Percentiles rank a stretch among this genome's conserved stretches.
Conservation (phyloP, 2,329 filamentous ascomycete genomes). For the Botrytis cinerea region DNA sequence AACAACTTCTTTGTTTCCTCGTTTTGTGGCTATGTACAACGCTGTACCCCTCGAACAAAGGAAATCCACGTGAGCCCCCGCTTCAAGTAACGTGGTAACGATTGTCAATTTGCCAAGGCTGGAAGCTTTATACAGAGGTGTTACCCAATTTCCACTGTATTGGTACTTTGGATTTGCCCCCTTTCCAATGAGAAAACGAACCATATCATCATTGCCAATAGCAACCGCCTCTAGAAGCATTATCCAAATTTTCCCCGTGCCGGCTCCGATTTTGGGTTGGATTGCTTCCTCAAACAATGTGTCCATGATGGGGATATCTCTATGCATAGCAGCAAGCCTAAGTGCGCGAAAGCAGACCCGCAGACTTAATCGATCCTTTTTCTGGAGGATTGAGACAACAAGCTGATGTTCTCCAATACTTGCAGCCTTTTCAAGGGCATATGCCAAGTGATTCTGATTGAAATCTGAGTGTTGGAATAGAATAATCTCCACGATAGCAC, state of each 20-base stretch:
- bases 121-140: background rate
- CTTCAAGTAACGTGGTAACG: background rate
- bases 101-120: background rate
- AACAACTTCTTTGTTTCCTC: conserved; percentile 35
- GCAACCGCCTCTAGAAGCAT: too few relatives aligned
- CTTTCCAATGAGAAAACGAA: background rate
- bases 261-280: background rate
- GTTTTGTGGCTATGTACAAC: rapidly evolving
- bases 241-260: too few relatives aligned
- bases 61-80: background rate
- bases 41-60: background rate
- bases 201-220: too few relatives aligned
- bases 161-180: background rate
- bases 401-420: background rate
- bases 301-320: background rate
- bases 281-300: background rate
- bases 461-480: rapidly evolving
- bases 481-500: background rate
- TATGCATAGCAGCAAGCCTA: background rate
- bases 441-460: background rate
- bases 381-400: background rate
- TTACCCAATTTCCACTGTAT: rapidly evolving
- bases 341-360: background rate
- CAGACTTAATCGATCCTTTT: background rate
- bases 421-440: background rate